Evolutionary conservation across 768 basidiomycete species (phyloP), one percentile per base, ranked within the genome.

Genomic region (Nidula microcarpa): DNA sequence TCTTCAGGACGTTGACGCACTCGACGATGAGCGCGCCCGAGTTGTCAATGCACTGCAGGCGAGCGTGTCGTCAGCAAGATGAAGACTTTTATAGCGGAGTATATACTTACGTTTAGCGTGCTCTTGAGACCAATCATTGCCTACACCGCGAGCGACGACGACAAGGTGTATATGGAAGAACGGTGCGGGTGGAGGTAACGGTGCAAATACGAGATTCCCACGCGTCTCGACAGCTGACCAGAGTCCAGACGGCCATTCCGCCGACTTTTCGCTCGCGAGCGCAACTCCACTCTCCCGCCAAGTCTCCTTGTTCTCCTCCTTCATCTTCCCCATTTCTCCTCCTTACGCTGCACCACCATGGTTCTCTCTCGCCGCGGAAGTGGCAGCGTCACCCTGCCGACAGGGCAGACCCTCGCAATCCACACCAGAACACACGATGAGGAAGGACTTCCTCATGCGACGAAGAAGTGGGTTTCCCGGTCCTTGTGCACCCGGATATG

Each of bases 1-100:
- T 86, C 71, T 98, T 98, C 53, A 97, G 78, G 32, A 98, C 85
- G 69, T 98, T 97, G 67, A 98, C 92, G 65, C 94, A 97, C 76
- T 98, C 96, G 41, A 94, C 87, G 56, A 96, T 74, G 57, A 98
- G 79, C 6, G 93, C 95, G 33, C 96, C 96, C 5, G 96, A 94
- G 71, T 98, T 98, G 77, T 98, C 96, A 68, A 98, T 97, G 58
- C 93, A 87, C 91, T 94, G 60, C 41, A 30, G 23, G 23, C 17
- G 18, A 35, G 35, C n/a, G 49, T 50, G 8, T 41, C 11, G 39
- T 41, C 13, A 41, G 52, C 16, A 47, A 32, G n/a, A 9, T 41
- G 49, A 41, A 37, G 14, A 47, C 41, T 30, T n/a, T n/a, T 7
- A 11, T 11, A 23, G 5, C 23, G 23, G 14, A 13, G 46, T 18